Evolutionary conservation across 2,329 filamentous ascomycete species (phyloP), one percentile per base, ranked within the genome.

Genomic region (Penicillium sclerotigenum): DNA sequence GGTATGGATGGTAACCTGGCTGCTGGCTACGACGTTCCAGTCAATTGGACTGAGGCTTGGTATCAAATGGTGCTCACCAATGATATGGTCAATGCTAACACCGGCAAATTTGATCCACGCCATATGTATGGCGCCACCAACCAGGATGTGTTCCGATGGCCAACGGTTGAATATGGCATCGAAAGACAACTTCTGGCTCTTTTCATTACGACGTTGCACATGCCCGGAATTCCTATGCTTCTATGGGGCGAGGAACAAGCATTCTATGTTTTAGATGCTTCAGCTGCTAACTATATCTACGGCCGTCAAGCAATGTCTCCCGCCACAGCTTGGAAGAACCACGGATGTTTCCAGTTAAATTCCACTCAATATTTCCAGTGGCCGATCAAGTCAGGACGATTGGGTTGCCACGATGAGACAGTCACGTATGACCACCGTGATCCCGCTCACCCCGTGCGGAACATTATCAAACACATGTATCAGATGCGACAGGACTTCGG

Each of bases 161-260:
- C 84, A 9, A 78, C 82, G 10, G 74, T 87, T 24, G 73, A 75
- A 36, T 78, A 83, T 55, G 84, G 84, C 4, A 81, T 81, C 0
- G 76, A 85, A 62, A 77, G 81, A 42, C 80, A 83, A 66, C 71
- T 86, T 7, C 70, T 87, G 5, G 84, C 78, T 5, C 74, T 81
- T 16, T 86, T 84, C 62, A 77, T 87, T 42, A 83, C 81, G 1
- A 84, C 83, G 0, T 66, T 87, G 48, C 73, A 84, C 45, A 76
- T 87, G 66, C 84, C 84, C 1, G 84, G 84, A 16, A 83, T 86
- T 29, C 82, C 85, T 0, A 67, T 85, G 29, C 70, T 86, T 16
- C 77, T 82, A 16, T 88, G 83, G 81, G 85, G 85, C 18, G 85
- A 88, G 65, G 85, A 88, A 65, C 85, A 88, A 69, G 81, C 80